Evolutionary conservation across 208 protist genomes (phyloP), one percentile per base, ranked within the genome.

Genomic region (Trypanosoma rangeli): DNA sequence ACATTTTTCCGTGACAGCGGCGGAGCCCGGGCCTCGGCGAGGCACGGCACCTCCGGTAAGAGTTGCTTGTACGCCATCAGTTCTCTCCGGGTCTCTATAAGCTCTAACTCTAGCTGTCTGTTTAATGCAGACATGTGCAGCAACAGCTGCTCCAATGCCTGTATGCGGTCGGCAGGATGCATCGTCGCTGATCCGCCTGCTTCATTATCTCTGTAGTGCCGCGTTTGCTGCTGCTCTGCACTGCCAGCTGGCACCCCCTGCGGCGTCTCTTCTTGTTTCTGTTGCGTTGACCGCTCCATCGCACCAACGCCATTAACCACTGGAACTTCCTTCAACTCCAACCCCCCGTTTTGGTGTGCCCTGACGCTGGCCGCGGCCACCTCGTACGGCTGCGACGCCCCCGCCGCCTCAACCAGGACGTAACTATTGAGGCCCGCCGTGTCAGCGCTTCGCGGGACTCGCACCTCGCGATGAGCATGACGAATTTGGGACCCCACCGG

Each of bases 101-200:
- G 64, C 31, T 77, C 65, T 28, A 68, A 33, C 46, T 77, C 59
- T 53, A 77, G 35, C 29, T 77, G 64, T 53, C 58, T 58, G 50
- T 77, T 77, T 20, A 77, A 22, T 31, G 52, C 64, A 26, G 60
- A 16, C 59, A 77, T 62, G 59, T 71, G 64, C 7, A 77, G 64
- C 49, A 71, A 13, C 39, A 71, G 70, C 22, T 68, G 35, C 37
- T 77, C 72, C 44, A 77, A 42, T 3, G 49, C 57, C 15, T 31
- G 49, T 22, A 77, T 29, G n/a, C 56, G 39, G 18, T 54, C 49
- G 22, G 53, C 13, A 22, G 39, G 18, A 22, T 31, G n/a, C 15
- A 28, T 46, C 15, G 22, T 33, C 18, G n/a, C 58, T 1, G 37
- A 15, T 8, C 8, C 39, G 18, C 46, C 22, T 9, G 5, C 16